Evolutionary conservation across 2,329 filamentous ascomycete genomes (phyloP).

Genomic region (Dothideomycetes sp.): DNA sequence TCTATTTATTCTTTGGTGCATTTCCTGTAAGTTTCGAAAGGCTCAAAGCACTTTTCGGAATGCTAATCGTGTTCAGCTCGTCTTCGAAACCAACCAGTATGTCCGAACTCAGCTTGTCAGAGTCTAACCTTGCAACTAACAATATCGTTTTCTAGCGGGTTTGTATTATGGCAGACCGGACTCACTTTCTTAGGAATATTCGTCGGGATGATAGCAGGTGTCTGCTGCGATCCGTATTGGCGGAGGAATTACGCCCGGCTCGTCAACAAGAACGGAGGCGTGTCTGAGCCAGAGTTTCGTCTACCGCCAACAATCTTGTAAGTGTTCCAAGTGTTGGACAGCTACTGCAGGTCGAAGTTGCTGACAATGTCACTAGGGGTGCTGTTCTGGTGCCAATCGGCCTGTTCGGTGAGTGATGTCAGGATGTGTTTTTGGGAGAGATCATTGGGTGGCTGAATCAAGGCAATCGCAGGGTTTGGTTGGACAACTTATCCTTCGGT

Average conservation of each 20-base stretch:
- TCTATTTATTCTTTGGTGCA: conserved; percentile 87
- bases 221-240: conserved; percentile 59
- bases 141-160: too few relatives aligned
- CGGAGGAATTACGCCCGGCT: conserved; percentile 46
- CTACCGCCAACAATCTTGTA: conserved; percentile 54
- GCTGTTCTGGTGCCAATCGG: conserved; percentile 68
- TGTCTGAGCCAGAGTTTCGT: conserved; percentile 77
- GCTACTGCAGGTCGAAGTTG: conserved; percentile 7
- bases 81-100: conserved; percentile 68
- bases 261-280: conserved; percentile 44
- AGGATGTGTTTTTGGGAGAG: conserved; percentile 5
- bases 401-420: conserved; percentile 56
- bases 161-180: conserved; percentile 72
- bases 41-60: too few relatives aligned
- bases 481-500: conserved; percentile 71
- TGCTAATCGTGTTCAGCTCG: too few relatives aligned
- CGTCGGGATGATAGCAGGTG: conserved; percentile 57
- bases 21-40: too few relatives aligned
- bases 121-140: too few relatives aligned
- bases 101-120: too few relatives aligned
- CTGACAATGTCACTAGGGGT: conserved; percentile 46
- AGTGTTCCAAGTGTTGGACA: conserved; percentile 13
- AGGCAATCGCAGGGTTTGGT: conserved; percentile 48
- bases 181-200: conserved; percentile 66
- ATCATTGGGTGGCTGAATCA: conserved; percentile 6